Conservation (phyloP, 257 asterid species). For the Henckelia pumila region DNA sequence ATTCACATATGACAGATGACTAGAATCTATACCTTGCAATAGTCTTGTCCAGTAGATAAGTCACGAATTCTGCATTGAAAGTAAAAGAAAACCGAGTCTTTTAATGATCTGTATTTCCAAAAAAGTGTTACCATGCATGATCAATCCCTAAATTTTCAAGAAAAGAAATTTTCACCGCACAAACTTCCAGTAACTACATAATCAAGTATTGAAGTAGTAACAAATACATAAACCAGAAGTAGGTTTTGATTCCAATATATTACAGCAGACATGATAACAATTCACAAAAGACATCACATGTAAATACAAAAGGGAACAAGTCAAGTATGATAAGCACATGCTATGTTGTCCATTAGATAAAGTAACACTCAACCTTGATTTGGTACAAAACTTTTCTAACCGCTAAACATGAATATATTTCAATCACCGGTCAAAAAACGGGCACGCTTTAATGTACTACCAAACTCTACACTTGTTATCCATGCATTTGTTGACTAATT, state of each 20-base stretch:
- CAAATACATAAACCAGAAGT: background rate
- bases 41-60: slow-evolving; percentile 71
- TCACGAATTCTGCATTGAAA: slow-evolving; percentile 66
- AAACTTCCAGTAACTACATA: background rate
- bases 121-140: too few relatives aligned
- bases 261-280: background rate
- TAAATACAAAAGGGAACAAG: slow-evolving; percentile 19
- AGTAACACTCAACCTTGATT: background rate
- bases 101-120: background rate
- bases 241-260: background rate
- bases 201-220: too few relatives aligned
- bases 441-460: background rate
- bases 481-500: background rate
- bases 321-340: slow-evolving; percentile 15
- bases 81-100: slow-evolving; percentile 18
- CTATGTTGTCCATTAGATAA: background rate
- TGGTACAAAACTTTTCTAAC: background rate
- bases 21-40: slow-evolving; percentile 60
- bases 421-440: background rate
- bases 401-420: background rate
- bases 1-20: background rate
- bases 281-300: background rate
- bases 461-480: background rate
- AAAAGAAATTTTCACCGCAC: background rate
- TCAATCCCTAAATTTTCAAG: background rate